A percentile compares a stretch with the other conserved stretches of the same genome.
Conservation (phyloP, 2,329 filamentous ascomycete genomes). For the Ceratocystis albifundus region DNA sequence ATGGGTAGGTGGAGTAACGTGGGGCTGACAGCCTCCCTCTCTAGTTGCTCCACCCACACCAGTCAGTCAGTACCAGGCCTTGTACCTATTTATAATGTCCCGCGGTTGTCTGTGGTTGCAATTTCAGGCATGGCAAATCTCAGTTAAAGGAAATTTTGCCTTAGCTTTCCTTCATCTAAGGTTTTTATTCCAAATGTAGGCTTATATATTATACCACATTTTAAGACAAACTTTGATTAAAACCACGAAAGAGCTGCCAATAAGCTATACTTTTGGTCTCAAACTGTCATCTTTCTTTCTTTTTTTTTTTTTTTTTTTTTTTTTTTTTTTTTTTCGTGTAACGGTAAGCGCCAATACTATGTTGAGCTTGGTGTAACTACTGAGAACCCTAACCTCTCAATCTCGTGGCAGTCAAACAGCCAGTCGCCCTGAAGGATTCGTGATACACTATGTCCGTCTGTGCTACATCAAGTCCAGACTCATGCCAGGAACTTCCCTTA, state of each 20-base stretch:
- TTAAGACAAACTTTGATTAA: too few species aligned
- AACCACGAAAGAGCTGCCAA: too few species aligned
- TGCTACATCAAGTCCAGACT: background rate
- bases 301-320: too few species aligned
- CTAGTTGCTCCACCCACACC: background rate
- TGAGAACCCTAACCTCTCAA: background rate
- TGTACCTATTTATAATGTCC: too few species aligned
- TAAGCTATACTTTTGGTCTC: background rate
- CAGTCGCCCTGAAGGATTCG: background rate
- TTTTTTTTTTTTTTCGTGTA: too few species aligned
- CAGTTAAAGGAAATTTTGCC: too few species aligned
- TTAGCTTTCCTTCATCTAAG: too few species aligned
- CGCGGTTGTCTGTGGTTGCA: too few species aligned
- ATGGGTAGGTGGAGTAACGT: background rate
- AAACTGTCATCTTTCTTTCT: background rate
- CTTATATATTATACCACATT: too few species aligned
- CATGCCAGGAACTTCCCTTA: background rate
- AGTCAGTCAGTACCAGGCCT: too few species aligned
- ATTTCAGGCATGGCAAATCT: too few species aligned
- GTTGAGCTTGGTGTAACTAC: background rate
- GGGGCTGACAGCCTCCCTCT: background rate
- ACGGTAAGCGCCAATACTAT: background rate
- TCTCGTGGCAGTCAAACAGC: background rate
- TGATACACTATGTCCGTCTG: background rate
- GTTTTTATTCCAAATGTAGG: too few species aligned